A percentile compares a stretch with the other conserved stretches of the same genome.
Evolutionary conservation across 1,284 basidiomycete species (phyloP).

Genomic region (Takashimella koratensis): DNA sequence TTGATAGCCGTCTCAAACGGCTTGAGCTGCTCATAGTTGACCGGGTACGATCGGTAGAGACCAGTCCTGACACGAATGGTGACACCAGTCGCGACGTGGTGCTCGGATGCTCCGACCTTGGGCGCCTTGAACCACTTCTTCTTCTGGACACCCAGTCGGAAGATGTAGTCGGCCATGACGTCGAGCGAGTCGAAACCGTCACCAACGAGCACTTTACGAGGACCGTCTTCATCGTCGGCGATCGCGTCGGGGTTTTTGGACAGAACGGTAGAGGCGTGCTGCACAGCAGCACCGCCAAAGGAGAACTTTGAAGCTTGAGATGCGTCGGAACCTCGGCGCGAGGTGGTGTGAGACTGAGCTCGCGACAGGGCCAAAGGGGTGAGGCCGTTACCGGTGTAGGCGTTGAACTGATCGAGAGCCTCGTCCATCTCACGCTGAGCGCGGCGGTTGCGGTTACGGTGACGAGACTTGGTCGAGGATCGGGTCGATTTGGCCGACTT

Average conservation of each 20-base stretch:
- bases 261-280: background rate
- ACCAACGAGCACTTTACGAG: conserved; percentile 26
- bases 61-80: conserved; percentile 37
- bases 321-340: background rate
- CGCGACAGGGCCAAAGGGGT: conserved; percentile 7
- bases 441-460: conserved; percentile 12
- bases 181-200: conserved; percentile 41
- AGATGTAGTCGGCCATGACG: conserved; percentile 43
- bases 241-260: background rate
- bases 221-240: conserved; percentile 6
- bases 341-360: background rate
- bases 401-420: conserved; percentile 32
- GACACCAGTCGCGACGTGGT: conserved; percentile 33
- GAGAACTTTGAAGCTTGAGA: background rate
- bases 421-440: conserved; percentile 25
- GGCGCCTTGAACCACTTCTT: conserved; percentile 41
- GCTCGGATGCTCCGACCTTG: conserved; percentile 18
- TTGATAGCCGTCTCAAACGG: conserved; percentile 34
- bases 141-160: conserved; percentile 33
- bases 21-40: conserved; percentile 27
- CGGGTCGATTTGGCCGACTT: background rate
- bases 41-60: conserved; percentile 35
- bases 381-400: conserved; percentile 30
- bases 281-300: background rate
- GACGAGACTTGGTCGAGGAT: background rate